phyloP scores from a whole-genome alignment of 225 moss, liverwort and hornwort species.

The Marchantia polymorpha region DNA sequence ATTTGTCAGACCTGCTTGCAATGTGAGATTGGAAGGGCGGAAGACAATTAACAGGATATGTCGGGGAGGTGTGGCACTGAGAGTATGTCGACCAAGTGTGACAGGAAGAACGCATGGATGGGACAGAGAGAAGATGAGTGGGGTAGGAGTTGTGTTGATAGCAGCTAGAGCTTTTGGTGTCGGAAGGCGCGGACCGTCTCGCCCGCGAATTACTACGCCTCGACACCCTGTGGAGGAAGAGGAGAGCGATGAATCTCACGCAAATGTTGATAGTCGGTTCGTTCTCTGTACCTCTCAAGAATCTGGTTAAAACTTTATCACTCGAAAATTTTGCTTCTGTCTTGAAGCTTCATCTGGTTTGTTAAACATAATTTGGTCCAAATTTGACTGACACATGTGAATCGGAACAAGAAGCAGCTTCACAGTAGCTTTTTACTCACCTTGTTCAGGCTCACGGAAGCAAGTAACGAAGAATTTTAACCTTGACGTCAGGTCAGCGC shows the following conservation, averaged over 20 bases:
- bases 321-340: no score
- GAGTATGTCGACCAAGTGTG: neutral
- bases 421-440: no score
- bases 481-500: no score
- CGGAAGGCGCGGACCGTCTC: conserved; percentile 24
- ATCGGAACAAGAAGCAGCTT: no score
- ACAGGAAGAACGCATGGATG: conserved; percentile 11
- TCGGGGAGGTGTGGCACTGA: neutral
- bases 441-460: no score
- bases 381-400: no score
- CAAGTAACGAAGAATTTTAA: no score
- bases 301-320: neutral
- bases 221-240: conserved; percentile 36
- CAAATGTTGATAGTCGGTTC: conserved; percentile 17
- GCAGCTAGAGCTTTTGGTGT: conserved; percentile 32
- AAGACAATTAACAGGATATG: neutral
- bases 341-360: no score
- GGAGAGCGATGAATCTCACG: conserved; percentile 22
- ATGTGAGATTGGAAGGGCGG: neutral
- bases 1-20: neutral
- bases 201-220: conserved; percentile 32
- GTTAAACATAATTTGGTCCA: no score
- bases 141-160: conserved; percentile 24
- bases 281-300: neutral
- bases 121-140: conserved; percentile 16